Conservation (phyloP, 2,329 filamentous ascomycete species). For the Pseudopyrenochaeta lycopersici region DNA sequence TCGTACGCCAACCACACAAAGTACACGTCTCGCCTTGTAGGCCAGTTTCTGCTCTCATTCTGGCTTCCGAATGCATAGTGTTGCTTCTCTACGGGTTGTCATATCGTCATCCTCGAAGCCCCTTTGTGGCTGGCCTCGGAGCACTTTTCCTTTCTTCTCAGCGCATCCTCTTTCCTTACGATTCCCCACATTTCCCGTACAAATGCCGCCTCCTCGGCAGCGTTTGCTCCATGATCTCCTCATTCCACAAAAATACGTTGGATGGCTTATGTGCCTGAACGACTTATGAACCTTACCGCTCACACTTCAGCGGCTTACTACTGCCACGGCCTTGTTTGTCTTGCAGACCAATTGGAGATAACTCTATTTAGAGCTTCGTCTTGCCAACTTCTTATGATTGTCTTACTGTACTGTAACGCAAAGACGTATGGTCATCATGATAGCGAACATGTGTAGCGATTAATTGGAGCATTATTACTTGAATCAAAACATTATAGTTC, state of each 20-base stretch:
- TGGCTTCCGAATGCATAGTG: conserved; percentile 35
- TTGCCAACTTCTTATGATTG: background rate
- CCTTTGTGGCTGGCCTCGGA: background rate
- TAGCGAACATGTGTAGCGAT: background rate
- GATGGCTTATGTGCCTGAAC: background rate
- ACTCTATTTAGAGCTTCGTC: background rate
- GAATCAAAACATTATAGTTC: too few species aligned
- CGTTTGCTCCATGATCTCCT: background rate
- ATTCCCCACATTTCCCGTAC: background rate
- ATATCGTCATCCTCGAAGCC: background rate
- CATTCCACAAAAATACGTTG: background rate
- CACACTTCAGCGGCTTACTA: background rate
- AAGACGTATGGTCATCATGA: background rate
- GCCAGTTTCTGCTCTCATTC: conserved; percentile 52
- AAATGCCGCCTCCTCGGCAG: background rate
- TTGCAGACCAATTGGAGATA: background rate
- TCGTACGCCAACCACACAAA: conserved; percentile 47
- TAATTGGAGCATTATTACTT: too few species aligned
- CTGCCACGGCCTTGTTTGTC: background rate
- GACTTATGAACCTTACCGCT: background rate
- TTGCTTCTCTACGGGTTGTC: background rate
- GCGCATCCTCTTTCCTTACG: background rate
- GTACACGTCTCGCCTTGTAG: conserved; percentile 55
- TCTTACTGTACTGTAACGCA: background rate
- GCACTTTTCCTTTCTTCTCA: background rate